Conservation (phyloP, 345 rosid species). For the Pistacia integerrima region DNA sequence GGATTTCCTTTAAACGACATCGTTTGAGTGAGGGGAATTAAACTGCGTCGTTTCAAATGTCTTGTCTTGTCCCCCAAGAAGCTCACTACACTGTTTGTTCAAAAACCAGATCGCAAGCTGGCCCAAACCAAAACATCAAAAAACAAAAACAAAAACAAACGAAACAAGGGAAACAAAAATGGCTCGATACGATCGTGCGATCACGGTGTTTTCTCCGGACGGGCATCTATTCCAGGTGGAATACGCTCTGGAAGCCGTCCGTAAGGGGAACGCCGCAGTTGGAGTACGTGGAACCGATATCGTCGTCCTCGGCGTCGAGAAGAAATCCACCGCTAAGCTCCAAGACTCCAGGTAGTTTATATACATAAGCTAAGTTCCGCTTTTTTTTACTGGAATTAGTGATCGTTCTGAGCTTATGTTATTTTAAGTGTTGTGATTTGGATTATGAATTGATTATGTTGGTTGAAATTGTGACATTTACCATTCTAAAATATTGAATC, state of each 20-base stretch:
- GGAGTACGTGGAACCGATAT: constrained; percentile 85
- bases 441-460: no score
- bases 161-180: constrained; percentile 26
- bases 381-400: not conserved
- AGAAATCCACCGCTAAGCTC: constrained; percentile 91
- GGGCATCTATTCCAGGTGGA: constrained; percentile 93
- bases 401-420: no score
- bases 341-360: constrained; percentile 72
- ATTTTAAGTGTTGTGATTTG: no score
- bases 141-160: not conserved
- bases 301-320: constrained; percentile 93
- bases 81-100: not conserved
- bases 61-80: constrained; percentile 19
- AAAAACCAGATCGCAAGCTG: constrained; percentile 6
- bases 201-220: constrained; percentile 90
- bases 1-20: not conserved
- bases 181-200: constrained; percentile 95
- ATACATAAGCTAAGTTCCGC: not conserved
- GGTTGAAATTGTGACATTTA: no score
- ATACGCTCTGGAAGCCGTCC: constrained; percentile 97
- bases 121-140: not conserved
- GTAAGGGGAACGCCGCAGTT: constrained; percentile 97
- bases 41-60: not conserved
- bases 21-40: not conserved
- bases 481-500: no score